Evolutionary conservation across 2,329 filamentous ascomycete genomes (phyloP).

Genomic region (Trichoderma sp.): DNA sequence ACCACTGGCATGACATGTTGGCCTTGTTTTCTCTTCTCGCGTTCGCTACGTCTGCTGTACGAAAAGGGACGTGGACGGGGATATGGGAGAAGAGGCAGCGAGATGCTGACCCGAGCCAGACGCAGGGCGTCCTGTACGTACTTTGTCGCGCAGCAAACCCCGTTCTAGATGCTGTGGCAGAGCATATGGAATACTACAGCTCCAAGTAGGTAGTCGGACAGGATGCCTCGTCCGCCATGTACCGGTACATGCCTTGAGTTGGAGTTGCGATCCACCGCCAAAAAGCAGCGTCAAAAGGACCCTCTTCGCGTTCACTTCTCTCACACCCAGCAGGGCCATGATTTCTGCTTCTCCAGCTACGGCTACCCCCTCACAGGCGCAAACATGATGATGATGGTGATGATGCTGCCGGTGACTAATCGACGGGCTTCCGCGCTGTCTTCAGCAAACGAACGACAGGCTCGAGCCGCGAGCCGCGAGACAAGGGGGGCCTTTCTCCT

Average conservation of each 20-base stretch:
- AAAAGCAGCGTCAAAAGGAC: not conserved
- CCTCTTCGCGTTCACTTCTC: not conserved
- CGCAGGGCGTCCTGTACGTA: conserved; percentile 19
- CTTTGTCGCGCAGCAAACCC: conserved; percentile 18
- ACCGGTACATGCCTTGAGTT: not conserved
- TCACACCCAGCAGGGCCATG: not conserved
- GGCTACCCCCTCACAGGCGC: not conserved
- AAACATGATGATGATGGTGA: not conserved
- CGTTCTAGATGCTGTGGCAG: conserved; percentile 6
- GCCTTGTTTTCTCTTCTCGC: not conserved
- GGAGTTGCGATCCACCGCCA: not conserved
- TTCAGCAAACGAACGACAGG: not conserved
- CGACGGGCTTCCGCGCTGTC: not conserved
- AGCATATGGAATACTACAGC: not conserved
- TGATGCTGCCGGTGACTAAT: not conserved
- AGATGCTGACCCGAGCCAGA: conserved; percentile 17
- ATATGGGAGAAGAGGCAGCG: not conserved
- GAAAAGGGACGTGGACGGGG: not conserved
- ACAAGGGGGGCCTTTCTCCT: not conserved
- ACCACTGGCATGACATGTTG: not conserved
- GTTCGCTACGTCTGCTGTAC: not conserved
- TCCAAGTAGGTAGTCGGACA: not conserved
- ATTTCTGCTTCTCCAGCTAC: not conserved
- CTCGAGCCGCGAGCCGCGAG: not conserved
- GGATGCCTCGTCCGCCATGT: not conserved